Percentiles rank a stretch among this genome's conserved stretches.
phyloP scores from a whole-genome alignment of 352 stramenopile species.

The Pythium brachiatum region DNA sequence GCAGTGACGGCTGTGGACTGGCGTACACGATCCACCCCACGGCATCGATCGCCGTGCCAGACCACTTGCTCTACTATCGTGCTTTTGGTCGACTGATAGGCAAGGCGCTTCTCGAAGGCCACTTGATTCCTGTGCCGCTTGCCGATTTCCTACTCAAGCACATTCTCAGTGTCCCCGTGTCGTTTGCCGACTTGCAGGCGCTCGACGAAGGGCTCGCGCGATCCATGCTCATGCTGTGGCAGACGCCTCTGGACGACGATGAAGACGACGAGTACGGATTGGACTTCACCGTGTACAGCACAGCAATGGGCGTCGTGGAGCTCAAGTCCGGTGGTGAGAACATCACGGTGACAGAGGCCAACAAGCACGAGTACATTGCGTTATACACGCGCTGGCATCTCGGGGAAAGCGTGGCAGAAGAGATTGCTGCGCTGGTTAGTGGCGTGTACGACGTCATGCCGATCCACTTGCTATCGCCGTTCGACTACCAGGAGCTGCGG shows the following conservation, averaged over 20 bases:
- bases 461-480: slow-evolving; percentile 91
- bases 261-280: slow-evolving; percentile 24
- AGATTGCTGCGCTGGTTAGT: slow-evolving; percentile 72
- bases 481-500: slow-evolving; percentile 97
- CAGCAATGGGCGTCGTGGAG: slow-evolving; percentile 39
- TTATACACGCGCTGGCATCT: slow-evolving; percentile 57
- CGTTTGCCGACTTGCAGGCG: slow-evolving; percentile 85
- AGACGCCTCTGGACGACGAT: slow-evolving; percentile 31
- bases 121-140: slow-evolving; percentile 87
- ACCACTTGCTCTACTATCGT: slow-evolving; percentile 35
- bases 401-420: slow-evolving; percentile 46
- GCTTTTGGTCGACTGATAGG: slow-evolving; percentile 29
- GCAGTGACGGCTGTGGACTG: slow-evolving; percentile 32
- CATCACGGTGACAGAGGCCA: slow-evolving; percentile 92
- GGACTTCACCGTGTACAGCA: slow-evolving; percentile 49
- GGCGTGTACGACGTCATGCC: slow-evolving; percentile 97
- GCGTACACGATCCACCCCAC: slow-evolving; percentile 53
- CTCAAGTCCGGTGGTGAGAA: slow-evolving; percentile 30
- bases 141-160: slow-evolving; percentile 93
- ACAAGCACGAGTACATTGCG: slow-evolving; percentile 92
- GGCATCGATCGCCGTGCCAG: slow-evolving; percentile 32
- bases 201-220: slow-evolving; percentile 32
- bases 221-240: slow-evolving; percentile 36
- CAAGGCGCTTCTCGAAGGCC: slow-evolving; percentile 53
- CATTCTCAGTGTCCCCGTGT: slow-evolving; percentile 88